Evolutionary conservation across 1,139 yeast species (phyloP), one percentile per base, ranked within the genome.

Genomic region (Lodderomyces orthopsilosis): DNA sequence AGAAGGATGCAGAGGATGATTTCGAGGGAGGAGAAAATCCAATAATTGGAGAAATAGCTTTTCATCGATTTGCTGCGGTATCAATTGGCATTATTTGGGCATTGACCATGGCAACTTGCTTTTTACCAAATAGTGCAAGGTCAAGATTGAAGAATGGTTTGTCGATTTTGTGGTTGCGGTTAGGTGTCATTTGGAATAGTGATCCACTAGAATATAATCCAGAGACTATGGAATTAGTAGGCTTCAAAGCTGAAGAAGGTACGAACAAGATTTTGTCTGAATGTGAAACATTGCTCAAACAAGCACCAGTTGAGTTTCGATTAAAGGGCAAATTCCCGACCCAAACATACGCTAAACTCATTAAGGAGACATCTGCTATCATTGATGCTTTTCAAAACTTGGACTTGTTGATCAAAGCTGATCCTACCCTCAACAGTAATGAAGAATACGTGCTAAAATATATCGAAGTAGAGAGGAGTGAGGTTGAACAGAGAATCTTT

Each of bases 171-270:
- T 88, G 95, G 95, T 65, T 88, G 37, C 67, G 90, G 42, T 72
- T 88, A 72, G 96, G 95, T 0, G 73, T 87, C 23, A 74, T 83
- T n/a, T 87, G 95, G 95, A 83, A 83, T 52, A 69, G 82, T 51
- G 68, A 65, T 47, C 76, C 76, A 4, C 58, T 73, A 46, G 75
- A 68, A 36, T 70, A 66, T 46, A 48, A 46, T 27, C 53, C 46
- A 36, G 59, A 60, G 18, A 49, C 50, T 4, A 46, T 54, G 40
- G 48, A 51, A 23, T 62, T 81, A 9, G 63, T 70, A 28, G 86
- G 87, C 0, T 61, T 81, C 30, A 71, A 75, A 44, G 84, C 80
- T 36, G 72, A 76, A 41, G 66, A 67, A 45, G 80, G 79, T 1
- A 66, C 79, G 19, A 81, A 82, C 49, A 64, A 67, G 21, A 67